phyloP scores from a whole-genome alignment of 257 asterid species.

The Solanum chiquidenum region DNA sequence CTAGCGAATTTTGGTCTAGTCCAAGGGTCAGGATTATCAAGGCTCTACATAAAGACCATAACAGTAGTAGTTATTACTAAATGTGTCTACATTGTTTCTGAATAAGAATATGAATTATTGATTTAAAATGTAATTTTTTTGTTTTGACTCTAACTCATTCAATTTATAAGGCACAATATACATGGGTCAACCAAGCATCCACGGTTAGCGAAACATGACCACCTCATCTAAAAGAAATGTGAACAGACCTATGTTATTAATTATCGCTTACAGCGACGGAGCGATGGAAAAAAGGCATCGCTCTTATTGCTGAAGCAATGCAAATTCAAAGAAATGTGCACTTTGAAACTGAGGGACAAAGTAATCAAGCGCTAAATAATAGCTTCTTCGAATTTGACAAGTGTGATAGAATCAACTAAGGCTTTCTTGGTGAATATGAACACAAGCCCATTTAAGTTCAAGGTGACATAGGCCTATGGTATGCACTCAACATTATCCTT shows the following conservation, averaged over 20 bases:
- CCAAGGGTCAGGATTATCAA: not conserved
- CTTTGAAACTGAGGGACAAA: not conserved
- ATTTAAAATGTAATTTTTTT: not conserved
- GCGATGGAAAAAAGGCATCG: not conserved
- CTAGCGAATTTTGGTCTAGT: not conserved
- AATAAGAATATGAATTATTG: not conserved
- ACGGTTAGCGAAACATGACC: not conserved
- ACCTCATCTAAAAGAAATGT: not conserved
- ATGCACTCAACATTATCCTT: not conserved
- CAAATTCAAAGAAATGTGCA: not conserved
- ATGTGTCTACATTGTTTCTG: not conserved
- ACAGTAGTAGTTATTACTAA: not conserved
- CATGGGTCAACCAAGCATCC: not conserved
- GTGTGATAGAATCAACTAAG: not conserved
- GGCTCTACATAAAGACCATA: not conserved
- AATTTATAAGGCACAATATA: not conserved
- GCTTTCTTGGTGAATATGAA: not conserved
- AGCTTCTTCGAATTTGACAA: not conserved
- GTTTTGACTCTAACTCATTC: not conserved
- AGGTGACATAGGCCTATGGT: not conserved
- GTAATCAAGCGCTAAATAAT: not conserved
- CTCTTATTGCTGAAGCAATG: not conserved
- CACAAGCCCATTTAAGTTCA: not conserved
- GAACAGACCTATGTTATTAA: not conserved
- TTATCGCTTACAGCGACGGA: not conserved